Base-by-base conservation (phyloP, 805 yeast genomes). In the Candida stauntonica region DNA sequence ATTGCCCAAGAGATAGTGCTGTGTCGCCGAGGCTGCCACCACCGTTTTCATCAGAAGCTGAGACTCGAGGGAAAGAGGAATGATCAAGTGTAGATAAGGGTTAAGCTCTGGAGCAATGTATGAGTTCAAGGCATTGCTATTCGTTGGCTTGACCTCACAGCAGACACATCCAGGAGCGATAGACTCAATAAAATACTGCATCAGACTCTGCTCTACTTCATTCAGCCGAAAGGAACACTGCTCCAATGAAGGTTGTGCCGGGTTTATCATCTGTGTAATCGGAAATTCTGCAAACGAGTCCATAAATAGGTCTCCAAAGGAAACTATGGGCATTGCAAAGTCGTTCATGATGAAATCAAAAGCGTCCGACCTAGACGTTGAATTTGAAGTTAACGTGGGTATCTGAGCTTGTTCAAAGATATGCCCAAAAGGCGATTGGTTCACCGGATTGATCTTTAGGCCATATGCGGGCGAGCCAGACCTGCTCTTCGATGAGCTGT, bases 121-220 rank as follows among this genome's bases (percentile, higher is more conserved):
- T 18, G 45, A 36, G 35, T 43, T 44, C 18, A 35, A 14, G 0
- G 44, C 31, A n/a, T 39, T 38, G 17, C 43, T 51, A n/a, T 42
- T 38, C 2, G 18, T 15, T 5, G 48, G 45, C n/a, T 49, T 36
- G 12, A 46, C 45, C n/a, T 66, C 61, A 41, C 57, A 65, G 37
- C 72, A 66, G 8, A 66, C 60, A 42, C 70, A 66, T 21, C 52
- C 47, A 0, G 73, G 73, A 15, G 64, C 64, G 5, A 67, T 65
- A 5, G 46, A 34, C 6, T 57, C 54, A 18, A 61, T 53, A 45
- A 66, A 64, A 42, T 66, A 67, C 7, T 51, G 46, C 27, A 63
- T 43, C n/a, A 62, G 45, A 6, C 37, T 40, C 20, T 39, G 38
- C 42, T 51, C 55, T 3, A 39, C 16, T 16, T 27, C 24, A n/a